Base-by-base conservation (phyloP, 75 land plant genomes). In the Pinus albicaulis region DNA sequence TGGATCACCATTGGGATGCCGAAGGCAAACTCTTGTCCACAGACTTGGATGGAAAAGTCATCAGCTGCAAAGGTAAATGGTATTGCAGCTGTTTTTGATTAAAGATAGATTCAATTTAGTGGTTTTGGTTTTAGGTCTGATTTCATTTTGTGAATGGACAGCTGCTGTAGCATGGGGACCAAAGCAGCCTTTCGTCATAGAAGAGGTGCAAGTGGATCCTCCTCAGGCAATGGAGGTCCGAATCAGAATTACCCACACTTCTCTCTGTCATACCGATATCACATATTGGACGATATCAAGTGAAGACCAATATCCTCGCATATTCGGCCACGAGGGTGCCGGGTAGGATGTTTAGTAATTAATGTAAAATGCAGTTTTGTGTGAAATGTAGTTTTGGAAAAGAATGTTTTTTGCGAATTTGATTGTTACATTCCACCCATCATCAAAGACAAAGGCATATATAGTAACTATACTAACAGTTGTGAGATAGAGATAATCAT, bases 321-420 rank as follows among this genome's bases (percentile, higher is more conserved):
- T 95, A 73, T 84, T 95, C 0, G 98, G 98, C 70, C 98, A 95
- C 76, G 98, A 95, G 84, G 98, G 93, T 25, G 78, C 89, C 11
- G 95, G 98, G 98, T 95, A 83, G 59, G 44, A 13, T n/a, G 2
- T 31, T 31, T 31, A 31, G 31, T 31, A 31, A 31, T 31, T 31
- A 31, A 2, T 1, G 1, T 31, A 31, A 28, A 28, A 28, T 28
- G 28, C 31, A 31, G 0, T 31, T n/a, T n/a, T n/a, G n/a, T n/a
- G n/a, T n/a, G n/a, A n/a, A 31, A 31, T 31, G n/a, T 31, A 31
- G 31, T n/a, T n/a, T n/a, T 31, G 31, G 31, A 31, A 31, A 31
- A 31, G 1, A 31, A 31, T 31, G 1, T 0, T 31, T 31, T 31
- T 31, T 31, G 31, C 1, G 31, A 31, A 31, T 31, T 31, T 31